These are phyloP conservation scores for Lablab purpureus DNA, from an alignment of 306 rosid species.

Conservation along the genomic window DNA sequence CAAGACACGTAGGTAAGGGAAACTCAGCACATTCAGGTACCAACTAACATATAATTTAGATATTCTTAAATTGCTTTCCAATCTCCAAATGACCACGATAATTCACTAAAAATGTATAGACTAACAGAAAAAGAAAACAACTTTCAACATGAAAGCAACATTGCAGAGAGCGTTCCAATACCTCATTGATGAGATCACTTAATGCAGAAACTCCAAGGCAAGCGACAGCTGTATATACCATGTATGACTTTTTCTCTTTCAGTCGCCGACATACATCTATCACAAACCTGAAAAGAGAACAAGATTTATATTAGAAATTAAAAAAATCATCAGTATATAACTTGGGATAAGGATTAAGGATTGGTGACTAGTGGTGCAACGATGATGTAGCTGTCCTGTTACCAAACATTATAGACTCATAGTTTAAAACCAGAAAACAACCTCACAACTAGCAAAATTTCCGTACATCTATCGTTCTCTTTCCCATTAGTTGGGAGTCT, in stretches of 20 bases:
- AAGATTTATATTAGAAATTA: background rate
- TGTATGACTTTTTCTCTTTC: slow-evolving; percentile 84
- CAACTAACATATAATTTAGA: slow-evolving; percentile 18
- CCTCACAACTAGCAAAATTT: background rate
- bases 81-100: slow-evolving; percentile 25
- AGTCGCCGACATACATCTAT: slow-evolving; percentile 67
- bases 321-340: slow-evolving; percentile 20
- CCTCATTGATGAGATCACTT: slow-evolving; percentile 84
- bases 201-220: slow-evolving; percentile 85
- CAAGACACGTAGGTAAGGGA: background rate
- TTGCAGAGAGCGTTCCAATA: slow-evolving; percentile 46
- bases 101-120: slow-evolving; percentile 21
- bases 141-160: slow-evolving; percentile 34
- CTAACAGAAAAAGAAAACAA: background rate
- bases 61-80: slow-evolving; percentile 4
- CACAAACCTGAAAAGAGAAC: slow-evolving; percentile 72
- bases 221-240: slow-evolving; percentile 90
- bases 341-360: slow-evolving; percentile 13
- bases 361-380: background rate
- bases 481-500: slow-evolving; percentile 11
- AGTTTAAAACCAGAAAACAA: background rate
- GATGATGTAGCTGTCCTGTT: background rate
- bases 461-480: background rate
- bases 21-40: background rate
- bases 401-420: background rate